phyloP scores from a whole-genome alignment of 345 rosid species.

The Ceriops decandra region DNA sequence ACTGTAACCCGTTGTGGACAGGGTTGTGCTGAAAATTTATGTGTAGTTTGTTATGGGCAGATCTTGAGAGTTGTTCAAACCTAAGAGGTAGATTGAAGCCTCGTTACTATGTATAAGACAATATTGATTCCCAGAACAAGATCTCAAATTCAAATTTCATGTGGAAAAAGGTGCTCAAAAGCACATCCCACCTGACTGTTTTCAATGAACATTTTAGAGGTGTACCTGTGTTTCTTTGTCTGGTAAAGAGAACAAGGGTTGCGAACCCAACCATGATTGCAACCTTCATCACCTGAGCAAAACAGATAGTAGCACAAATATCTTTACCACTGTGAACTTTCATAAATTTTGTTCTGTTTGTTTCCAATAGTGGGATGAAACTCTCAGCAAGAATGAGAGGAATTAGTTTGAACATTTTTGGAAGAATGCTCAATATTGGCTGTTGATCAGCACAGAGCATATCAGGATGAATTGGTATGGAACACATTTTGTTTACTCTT shows the following conservation, averaged over 20 bases:
- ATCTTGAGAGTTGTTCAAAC: background rate
- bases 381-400: too few relatives aligned
- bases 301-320: background rate
- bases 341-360: background rate
- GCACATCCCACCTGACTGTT: too few relatives aligned
- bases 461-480: background rate
- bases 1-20: background rate
- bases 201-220: background rate
- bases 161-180: too few relatives aligned
- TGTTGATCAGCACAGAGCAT: too few relatives aligned
- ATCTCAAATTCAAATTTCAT: background rate
- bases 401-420: too few relatives aligned
- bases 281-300: constrained; percentile 38
- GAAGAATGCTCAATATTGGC: too few relatives aligned
- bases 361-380: too few relatives aligned
- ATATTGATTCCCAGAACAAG: background rate
- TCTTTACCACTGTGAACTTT: background rate
- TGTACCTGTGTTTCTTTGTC: constrained; percentile 46
- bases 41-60: background rate
- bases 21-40: background rate
- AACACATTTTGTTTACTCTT: too few relatives aligned
- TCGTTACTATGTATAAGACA: too few relatives aligned
- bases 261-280: constrained; percentile 63
- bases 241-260: constrained; percentile 52
- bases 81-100: too few relatives aligned